Conservation (phyloP, 495 filamentous ascomycete species). For the Lasiosphaeris hirsuta region DNA sequence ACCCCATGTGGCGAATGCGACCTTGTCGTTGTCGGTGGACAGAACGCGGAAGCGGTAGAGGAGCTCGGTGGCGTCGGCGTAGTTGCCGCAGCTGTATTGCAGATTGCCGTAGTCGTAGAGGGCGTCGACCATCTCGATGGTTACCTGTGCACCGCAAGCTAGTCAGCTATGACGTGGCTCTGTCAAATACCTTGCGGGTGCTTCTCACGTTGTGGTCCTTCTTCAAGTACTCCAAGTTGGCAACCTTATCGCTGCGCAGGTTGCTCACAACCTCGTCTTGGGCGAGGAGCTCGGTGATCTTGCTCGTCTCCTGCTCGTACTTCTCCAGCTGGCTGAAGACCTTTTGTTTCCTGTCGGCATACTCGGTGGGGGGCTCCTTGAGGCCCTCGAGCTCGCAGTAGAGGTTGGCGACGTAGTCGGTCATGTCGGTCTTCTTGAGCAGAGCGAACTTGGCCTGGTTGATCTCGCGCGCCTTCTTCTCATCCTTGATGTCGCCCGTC, state of each 20-base stretch:
- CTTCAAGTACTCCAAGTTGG: slow-evolving; percentile 94
- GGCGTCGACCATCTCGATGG: slow-evolving; percentile 87
- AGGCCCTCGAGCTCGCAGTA: slow-evolving; percentile 82
- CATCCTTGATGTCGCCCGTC: slow-evolving; percentile 49
- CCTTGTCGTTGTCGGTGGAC: slow-evolving; percentile 96
- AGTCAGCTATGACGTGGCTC: slow-evolving; percentile 14
- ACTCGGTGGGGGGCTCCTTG: slow-evolving; percentile 76
- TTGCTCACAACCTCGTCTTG: slow-evolving; percentile 84
- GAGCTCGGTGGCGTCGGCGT: slow-evolving; percentile 78
- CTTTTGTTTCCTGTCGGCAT: slow-evolving; percentile 80
- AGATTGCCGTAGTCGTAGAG: slow-evolving; percentile 93
- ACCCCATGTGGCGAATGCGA: slow-evolving; percentile 91
- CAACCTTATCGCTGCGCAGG: slow-evolving; percentile 90
- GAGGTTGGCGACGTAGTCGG: slow-evolving; percentile 87
- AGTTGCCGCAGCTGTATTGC: slow-evolving; percentile 94
- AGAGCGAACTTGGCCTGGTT: slow-evolving; percentile 84
- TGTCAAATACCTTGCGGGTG: not conserved
- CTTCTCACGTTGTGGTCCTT: slow-evolving; percentile 75
- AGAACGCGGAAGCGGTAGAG: slow-evolving; percentile 96
- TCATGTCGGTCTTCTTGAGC: slow-evolving; percentile 96
- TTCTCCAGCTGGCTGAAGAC: slow-evolving; percentile 76
- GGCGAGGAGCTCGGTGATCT: slow-evolving; percentile 78
- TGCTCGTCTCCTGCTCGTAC: slow-evolving; percentile 77
- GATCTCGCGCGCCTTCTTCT: slow-evolving; percentile 62
- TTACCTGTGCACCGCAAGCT: slow-evolving; percentile 52